These are phyloP conservation scores for Suhomyces xylopsoci DNA, from an alignment of 805 yeast genomes.

Conservation along the genomic window DNA sequence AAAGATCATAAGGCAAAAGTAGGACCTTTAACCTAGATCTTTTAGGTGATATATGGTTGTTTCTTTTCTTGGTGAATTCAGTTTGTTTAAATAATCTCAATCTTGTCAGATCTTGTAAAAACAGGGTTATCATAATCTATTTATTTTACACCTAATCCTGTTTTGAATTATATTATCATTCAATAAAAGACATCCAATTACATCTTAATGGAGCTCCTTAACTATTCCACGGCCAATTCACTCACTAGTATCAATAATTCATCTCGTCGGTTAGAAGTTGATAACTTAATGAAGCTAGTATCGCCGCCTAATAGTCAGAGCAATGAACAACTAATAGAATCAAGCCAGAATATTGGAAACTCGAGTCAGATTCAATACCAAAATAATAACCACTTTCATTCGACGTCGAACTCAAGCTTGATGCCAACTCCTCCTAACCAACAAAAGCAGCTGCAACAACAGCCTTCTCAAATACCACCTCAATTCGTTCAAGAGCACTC, in stretches of 20 bases:
- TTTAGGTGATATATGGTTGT: neutral
- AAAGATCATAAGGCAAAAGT: neutral
- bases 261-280: constrained; percentile 2
- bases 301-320: neutral
- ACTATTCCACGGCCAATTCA: constrained; percentile 1
- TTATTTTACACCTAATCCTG: neutral
- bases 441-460: constrained; percentile 2
- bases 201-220: constrained; percentile 5
- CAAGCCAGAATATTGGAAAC: neutral
- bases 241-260: neutral
- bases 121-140: neutral
- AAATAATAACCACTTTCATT: neutral
- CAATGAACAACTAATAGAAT: neutral
- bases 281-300: constrained; percentile 2
- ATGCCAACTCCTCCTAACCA: constrained; percentile 2
- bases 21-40: constrained; percentile 1
- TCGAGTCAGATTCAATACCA: neutral
- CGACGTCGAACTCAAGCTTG: neutral
- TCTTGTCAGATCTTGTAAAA: constrained; percentile 5
- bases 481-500: constrained; percentile 4
- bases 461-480: neutral
- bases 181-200: neutral
- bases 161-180: neutral
- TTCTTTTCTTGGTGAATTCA: neutral
- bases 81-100: constrained; percentile 2